Conservation (phyloP, 2,329 filamentous ascomycete species). For the Hirsutella minnesotensis region DNA sequence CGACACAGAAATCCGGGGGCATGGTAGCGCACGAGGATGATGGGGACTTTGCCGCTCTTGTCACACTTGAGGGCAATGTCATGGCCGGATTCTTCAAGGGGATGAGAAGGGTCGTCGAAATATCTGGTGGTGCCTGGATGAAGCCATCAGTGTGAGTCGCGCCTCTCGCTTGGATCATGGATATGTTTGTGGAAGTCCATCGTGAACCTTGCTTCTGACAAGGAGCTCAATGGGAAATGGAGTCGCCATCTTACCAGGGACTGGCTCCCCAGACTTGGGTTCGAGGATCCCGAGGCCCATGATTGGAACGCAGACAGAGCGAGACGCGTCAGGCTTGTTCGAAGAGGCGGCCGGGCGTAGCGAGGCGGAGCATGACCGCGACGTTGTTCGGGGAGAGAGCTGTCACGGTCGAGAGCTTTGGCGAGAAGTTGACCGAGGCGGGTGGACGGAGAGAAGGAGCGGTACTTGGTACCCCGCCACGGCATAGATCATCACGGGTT, state of each 20-base stretch:
- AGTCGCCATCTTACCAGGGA: slow-evolving; percentile 51
- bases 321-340: neutral
- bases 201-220: too few relatives aligned
- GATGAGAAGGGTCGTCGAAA: slow-evolving; percentile 44
- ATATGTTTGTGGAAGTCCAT: too few relatives aligned
- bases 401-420: too few relatives aligned
- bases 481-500: neutral
- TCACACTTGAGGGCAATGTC: slow-evolving; percentile 57
- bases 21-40: slow-evolving; percentile 57
- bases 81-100: slow-evolving; percentile 27
- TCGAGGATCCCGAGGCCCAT: slow-evolving; percentile 59
- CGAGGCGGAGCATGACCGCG: neutral
- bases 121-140: slow-evolving; percentile 49
- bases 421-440: too few relatives aligned
- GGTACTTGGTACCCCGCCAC: too few relatives aligned
- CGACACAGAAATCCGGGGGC: too few relatives aligned
- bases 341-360: slow-evolving; percentile 1
- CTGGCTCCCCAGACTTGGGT: slow-evolving; percentile 51
- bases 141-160: neutral
- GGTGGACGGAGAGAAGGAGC: too few relatives aligned
- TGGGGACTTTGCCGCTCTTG: slow-evolving; percentile 49
- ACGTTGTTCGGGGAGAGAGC: too few relatives aligned
- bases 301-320: slow-evolving; percentile 5
- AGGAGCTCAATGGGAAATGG: too few relatives aligned
- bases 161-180: too few relatives aligned